Evolutionary conservation across 2,329 filamentous ascomycete genomes (phyloP), one percentile per base, ranked within the genome.

Genomic region (Talaromyces verruculosus): DNA sequence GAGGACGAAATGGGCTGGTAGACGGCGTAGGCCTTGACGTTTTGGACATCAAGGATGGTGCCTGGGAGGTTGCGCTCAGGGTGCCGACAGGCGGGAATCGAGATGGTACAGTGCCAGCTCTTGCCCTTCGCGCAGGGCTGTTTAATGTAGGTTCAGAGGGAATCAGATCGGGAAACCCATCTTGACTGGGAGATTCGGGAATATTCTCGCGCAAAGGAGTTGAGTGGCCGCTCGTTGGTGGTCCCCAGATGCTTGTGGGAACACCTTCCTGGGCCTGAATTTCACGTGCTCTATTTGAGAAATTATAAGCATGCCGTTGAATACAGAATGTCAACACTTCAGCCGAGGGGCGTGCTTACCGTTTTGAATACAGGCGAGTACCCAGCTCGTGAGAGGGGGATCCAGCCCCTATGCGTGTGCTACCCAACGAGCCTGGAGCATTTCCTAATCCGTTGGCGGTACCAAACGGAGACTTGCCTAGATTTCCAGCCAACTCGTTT

Each of bases 141-240:
- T 90, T 88, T 67, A 90, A 76, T 66, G 83, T 85, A 69, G 89
- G 86, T 69, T 90, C 86, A 8, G 89, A 85, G 49, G 91, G 84
- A 72, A 90, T 86, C 76, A 97, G 92, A 78, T 97, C 93, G 66
- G 95, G 93, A 73, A 98, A 98, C 71, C 91, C 94, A 81, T 97
- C 94, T 71, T 85, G 86, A 70, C 91, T 95, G 37, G 95, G 95
- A 41, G 94, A 97, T 81, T 99, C 95, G 69, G 94, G 93, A 68
- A 99, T 98, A 70, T 94, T 97, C 82, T 98, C 95, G 74, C 95
- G 92, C 61, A 99, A 86, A 71, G 95, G 95, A 49, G 94, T 97
- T 22, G 94, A 97, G 79, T 97, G 94, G 70, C 94, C 95, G 77
- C 94, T 97, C 65, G 94, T 97, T 59, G 95, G 94, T 70, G 95